A percentile compares a stretch with the other conserved stretches of the same genome.
Evolutionary conservation across 768 basidiomycete genomes (phyloP).

Genomic region (Mycena epipterygia): DNA sequence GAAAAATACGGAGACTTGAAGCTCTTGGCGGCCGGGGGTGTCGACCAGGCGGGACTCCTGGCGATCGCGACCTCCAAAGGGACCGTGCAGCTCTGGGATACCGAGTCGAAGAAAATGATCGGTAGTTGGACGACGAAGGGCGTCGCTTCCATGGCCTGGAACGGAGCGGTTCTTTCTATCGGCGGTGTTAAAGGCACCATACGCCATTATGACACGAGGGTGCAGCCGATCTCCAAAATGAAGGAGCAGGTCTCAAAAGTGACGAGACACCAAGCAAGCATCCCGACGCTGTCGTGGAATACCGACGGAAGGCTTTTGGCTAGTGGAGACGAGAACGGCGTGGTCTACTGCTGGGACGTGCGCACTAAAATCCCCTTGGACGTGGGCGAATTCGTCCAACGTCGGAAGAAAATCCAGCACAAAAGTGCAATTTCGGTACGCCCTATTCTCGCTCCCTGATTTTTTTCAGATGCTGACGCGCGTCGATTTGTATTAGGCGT

Average conservation of each 20-base stretch:
- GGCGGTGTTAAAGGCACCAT: conserved; percentile 80
- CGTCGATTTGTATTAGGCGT: conserved; percentile 62
- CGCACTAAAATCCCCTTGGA: conserved; percentile 66
- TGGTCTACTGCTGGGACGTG: conserved; percentile 83
- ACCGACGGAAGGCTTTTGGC: conserved; percentile 76
- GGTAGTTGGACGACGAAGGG: conserved; percentile 69
- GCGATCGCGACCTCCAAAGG: conserved; percentile 76
- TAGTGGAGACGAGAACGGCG: conserved; percentile 82
- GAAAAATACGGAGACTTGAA: conserved; percentile 61
- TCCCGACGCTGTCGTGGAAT: conserved; percentile 78
- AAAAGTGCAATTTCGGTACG: conserved; percentile 67
- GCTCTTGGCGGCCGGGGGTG: conserved; percentile 59
- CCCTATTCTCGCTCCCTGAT: conserved; percentile 10
- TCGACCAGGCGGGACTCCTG: conserved; percentile 53
- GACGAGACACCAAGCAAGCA: conserved; percentile 75
- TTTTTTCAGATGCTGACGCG: background rate
- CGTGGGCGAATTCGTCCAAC: conserved; percentile 66
- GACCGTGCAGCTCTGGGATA: conserved; percentile 81
- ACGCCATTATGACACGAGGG: conserved; percentile 79
- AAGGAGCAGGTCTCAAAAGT: conserved; percentile 77
- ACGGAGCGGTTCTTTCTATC: conserved; percentile 72
- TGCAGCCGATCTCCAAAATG: conserved; percentile 58
- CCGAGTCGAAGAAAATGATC: conserved; percentile 66
- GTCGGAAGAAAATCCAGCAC: conserved; percentile 82
- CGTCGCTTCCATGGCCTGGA: conserved; percentile 76